phyloP scores from a whole-genome alignment of 148 eudicot genomes.

The Cornus suecica region DNA sequence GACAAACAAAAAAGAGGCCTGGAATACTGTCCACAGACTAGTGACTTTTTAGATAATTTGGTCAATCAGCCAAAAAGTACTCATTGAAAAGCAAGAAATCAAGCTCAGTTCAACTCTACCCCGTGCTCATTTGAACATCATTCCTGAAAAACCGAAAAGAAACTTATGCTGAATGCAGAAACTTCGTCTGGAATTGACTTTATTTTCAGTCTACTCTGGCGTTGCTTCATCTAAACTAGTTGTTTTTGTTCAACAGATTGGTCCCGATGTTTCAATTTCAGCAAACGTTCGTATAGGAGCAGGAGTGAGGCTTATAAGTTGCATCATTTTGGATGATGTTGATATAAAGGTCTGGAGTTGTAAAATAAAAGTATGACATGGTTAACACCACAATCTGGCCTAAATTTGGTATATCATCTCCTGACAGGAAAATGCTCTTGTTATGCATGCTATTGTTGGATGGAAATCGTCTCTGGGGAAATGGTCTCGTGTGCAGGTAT shows the following conservation, averaged over 20 bases:
- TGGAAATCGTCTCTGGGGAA: slow-evolving; percentile 84
- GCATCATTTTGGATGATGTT: slow-evolving; percentile 83
- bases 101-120: neutral
- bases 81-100: neutral
- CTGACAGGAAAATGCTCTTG: slow-evolving; percentile 86
- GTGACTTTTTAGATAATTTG: neutral
- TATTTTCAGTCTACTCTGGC: neutral
- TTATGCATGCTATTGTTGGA: slow-evolving; percentile 78
- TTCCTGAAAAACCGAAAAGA: neutral
- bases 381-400: neutral
- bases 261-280: slow-evolving; percentile 81
- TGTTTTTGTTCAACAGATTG: slow-evolving; percentile 49
- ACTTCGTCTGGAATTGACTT: neutral
- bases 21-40: neutral
- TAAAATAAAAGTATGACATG: neutral
- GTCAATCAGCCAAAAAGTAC: neutral
- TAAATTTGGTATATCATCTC: neutral
- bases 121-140: too few relatives aligned
- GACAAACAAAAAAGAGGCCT: neutral
- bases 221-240: neutral
- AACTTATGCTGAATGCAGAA: neutral
- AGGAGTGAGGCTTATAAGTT: slow-evolving; percentile 69
- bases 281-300: slow-evolving; percentile 78
- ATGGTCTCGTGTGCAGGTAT: slow-evolving; percentile 92
- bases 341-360: slow-evolving; percentile 58